phyloP scores from a whole-genome alignment of 805 yeast genomes.

The Hanseniaspora lindneri region DNA sequence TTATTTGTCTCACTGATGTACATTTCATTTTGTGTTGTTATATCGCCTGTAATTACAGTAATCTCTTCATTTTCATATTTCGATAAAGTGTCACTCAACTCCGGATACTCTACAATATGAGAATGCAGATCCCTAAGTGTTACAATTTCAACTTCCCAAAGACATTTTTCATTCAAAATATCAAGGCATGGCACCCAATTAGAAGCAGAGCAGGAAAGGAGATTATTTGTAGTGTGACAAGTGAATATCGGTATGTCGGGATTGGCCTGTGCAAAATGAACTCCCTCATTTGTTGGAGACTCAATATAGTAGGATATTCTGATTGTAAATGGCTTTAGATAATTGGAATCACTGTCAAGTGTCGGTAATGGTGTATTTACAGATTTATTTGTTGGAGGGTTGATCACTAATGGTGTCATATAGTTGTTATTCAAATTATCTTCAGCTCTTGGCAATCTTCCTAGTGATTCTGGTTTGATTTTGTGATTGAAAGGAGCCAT shows the following conservation, averaged over 20 bases:
- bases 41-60: conserved; percentile 5
- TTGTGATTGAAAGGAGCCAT: conserved; percentile 9
- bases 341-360: conserved; percentile 24
- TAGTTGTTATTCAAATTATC: background rate
- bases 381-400: conserved; percentile 43
- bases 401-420: conserved; percentile 34
- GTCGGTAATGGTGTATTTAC: conserved; percentile 22
- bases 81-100: conserved; percentile 18
- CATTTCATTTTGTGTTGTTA: conserved; percentile 13
- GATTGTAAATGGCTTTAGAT: conserved; percentile 45
- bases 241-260: conserved; percentile 50
- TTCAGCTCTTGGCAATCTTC: too few species aligned
- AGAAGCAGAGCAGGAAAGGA: conserved; percentile 68
- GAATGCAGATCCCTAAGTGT: conserved; percentile 55
- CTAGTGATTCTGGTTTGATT: too few species aligned
- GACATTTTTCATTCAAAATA: conserved; percentile 70
- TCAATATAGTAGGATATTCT: conserved; percentile 53
- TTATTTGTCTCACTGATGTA: conserved; percentile 35
- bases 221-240: conserved; percentile 73
- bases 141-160: conserved; percentile 85
- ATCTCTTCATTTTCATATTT: conserved; percentile 26
- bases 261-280: conserved; percentile 42
- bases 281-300: conserved; percentile 62
- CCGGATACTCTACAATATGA: conserved; percentile 24
- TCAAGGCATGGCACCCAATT: conserved; percentile 98